These are phyloP conservation scores for Kwoniella shandongensis DNA, from an alignment of 768 basidiomycete species.

Conservation along the genomic window DNA sequence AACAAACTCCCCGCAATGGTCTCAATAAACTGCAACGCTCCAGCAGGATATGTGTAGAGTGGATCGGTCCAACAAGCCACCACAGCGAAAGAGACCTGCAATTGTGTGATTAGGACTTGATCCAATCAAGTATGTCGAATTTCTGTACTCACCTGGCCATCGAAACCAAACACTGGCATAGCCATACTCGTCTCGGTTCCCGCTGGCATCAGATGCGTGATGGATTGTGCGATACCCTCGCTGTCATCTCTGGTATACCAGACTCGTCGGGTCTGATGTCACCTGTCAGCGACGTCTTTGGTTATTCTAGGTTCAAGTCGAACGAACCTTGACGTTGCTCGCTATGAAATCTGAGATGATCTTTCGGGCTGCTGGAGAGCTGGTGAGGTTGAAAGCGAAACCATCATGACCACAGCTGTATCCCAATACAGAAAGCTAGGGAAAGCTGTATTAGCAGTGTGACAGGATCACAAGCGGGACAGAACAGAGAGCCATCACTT, in stretches of 20 bases:
- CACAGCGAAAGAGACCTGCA: constrained; percentile 44
- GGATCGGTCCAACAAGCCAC: constrained; percentile 51
- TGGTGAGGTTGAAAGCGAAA: constrained; percentile 47
- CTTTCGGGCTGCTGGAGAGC: constrained; percentile 36
- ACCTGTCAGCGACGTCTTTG: background rate
- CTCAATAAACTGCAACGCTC: constrained; percentile 50
- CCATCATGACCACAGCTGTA: constrained; percentile 34
- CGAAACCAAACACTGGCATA: constrained; percentile 51
- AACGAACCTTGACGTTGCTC: constrained; percentile 40
- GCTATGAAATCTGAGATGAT: constrained; percentile 50
- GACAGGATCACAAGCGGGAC: background rate
- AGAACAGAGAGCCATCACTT: constrained; percentile 7
- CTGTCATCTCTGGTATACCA: constrained; percentile 51
- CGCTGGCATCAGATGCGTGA: constrained; percentile 45
- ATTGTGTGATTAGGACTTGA: background rate
- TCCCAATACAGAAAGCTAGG: constrained; percentile 45
- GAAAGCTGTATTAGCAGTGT: constrained; percentile 2
- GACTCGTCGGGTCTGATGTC: constrained; percentile 30
- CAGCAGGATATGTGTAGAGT: constrained; percentile 45
- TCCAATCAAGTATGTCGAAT: background rate
- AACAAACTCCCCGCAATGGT: constrained; percentile 49
- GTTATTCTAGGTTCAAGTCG: background rate
- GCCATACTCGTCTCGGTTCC: constrained; percentile 47
- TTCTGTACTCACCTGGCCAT: constrained; percentile 35
- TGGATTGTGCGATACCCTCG: constrained; percentile 41